These are phyloP conservation scores for Suillus lakei DNA, from an alignment of 768 basidiomycete species.

Conservation along the genomic window DNA sequence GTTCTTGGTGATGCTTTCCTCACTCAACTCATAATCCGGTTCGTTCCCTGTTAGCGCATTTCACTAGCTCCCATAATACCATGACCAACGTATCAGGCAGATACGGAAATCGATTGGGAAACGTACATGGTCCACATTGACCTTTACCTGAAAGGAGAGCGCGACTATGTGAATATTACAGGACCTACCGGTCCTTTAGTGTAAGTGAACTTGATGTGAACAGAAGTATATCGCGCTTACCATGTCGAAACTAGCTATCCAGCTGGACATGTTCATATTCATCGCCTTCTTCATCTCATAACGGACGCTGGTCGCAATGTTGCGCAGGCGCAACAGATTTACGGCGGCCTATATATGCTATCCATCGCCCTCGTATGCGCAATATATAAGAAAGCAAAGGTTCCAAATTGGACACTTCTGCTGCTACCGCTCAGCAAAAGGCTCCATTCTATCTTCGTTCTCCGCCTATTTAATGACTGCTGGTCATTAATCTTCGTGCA, in stretches of 20 bases:
- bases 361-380: conserved; percentile 67
- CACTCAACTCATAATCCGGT: conserved; percentile 78
- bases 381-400: conserved; percentile 66
- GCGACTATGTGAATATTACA: conserved; percentile 78
- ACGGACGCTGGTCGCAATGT: conserved; percentile 67
- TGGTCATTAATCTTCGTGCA: conserved; percentile 77
- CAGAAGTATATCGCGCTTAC: not conserved
- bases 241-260: conserved; percentile 70
- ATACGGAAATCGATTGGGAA: conserved; percentile 98
- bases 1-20: conserved; percentile 78
- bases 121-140: conserved; percentile 93
- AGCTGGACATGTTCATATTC: conserved; percentile 89
- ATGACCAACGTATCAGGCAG: conserved; percentile 47
- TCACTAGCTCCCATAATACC: conserved; percentile 14
- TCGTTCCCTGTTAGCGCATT: conserved; percentile 75
- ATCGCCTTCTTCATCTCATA: conserved; percentile 67
- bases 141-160: conserved; percentile 78
- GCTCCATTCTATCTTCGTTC: conserved; percentile 89
- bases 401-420: conserved; percentile 75
- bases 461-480: conserved; percentile 95
- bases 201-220: conserved; percentile 47
- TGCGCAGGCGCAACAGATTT: conserved; percentile 74
- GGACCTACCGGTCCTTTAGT: conserved; percentile 95
- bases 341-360: conserved; percentile 71
- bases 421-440: conserved; percentile 89